These are phyloP conservation scores for Coemansia asiatica DNA, from an alignment of 192 early-diverging fungal species.

Conservation along the genomic window DNA sequence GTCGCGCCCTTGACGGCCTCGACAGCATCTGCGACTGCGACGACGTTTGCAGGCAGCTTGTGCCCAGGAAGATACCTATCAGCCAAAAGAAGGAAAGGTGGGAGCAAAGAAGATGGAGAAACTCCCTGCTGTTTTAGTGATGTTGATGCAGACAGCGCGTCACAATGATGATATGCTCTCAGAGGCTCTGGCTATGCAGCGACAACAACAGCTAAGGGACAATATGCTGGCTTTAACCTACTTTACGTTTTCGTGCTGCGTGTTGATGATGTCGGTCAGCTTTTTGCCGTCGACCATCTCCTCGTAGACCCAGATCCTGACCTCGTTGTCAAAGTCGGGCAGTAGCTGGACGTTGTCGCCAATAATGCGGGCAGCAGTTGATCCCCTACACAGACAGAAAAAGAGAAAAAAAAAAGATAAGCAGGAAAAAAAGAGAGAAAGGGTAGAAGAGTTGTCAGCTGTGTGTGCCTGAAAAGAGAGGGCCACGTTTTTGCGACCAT, in stretches of 20 bases:
- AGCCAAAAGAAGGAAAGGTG: too few species aligned
- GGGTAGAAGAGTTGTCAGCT: slow-evolving; percentile 1
- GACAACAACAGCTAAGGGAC: too few species aligned
- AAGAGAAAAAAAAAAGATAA: neutral
- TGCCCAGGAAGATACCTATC: slow-evolving; percentile 77
- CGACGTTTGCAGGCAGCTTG: slow-evolving; percentile 79
- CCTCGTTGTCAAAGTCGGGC: slow-evolving; percentile 70
- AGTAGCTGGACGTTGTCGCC: slow-evolving; percentile 76
- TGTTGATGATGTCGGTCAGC: slow-evolving; percentile 94
- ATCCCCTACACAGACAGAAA: slow-evolving; percentile 67
- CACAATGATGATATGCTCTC: too few species aligned
- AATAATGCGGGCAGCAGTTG: slow-evolving; percentile 89
- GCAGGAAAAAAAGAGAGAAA: neutral
- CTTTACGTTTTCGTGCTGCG: slow-evolving; percentile 87
- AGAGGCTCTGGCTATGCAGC: too few species aligned
- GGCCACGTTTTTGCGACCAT: too few species aligned
- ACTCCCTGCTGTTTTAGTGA: too few species aligned
- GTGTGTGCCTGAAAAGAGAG: neutral
- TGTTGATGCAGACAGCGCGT: too few species aligned
- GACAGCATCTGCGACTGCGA: slow-evolving; percentile 79
- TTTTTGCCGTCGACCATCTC: slow-evolving; percentile 81
- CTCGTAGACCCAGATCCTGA: slow-evolving; percentile 96
- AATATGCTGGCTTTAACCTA: slow-evolving; percentile 23
- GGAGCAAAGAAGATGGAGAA: too few species aligned
- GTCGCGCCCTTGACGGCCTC: slow-evolving; percentile 80